These are phyloP conservation scores for Lasiodiplodia hormozganensis DNA, from an alignment of 2,329 filamentous ascomycete species.

Conservation along the genomic window DNA sequence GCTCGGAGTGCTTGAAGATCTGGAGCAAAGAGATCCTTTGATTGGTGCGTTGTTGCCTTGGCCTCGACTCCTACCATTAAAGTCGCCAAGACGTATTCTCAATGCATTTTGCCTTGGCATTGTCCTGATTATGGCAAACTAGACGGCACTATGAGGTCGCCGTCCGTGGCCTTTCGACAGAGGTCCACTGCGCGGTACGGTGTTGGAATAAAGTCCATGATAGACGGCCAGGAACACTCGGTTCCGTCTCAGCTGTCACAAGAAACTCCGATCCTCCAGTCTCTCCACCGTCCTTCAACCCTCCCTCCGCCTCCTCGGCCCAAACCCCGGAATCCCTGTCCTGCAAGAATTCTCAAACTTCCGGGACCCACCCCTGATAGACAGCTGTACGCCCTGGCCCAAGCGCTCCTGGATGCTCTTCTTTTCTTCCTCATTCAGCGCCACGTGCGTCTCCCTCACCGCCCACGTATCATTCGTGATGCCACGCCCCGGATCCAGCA, in stretches of 20 bases:
- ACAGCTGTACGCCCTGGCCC: neutral
- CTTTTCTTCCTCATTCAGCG: constrained; percentile 10
- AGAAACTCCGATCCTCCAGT: no score
- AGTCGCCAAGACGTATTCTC: neutral
- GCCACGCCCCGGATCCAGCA: constrained; percentile 1
- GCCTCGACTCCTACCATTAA: neutral
- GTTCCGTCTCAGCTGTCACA: no score
- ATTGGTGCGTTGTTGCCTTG: neutral
- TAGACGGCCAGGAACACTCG: no score
- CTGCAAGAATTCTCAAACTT: constrained; percentile 16
- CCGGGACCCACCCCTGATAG: neutral
- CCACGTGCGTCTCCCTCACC: constrained; percentile 16
- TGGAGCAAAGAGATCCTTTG: neutral
- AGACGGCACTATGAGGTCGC: neutral
- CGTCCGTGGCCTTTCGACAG: no score
- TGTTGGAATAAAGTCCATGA: no score
- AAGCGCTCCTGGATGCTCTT: neutral
- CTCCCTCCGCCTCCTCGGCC: constrained; percentile 2
- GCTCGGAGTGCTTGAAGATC: neutral
- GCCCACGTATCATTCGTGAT: constrained; percentile 1
- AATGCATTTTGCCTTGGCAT: neutral
- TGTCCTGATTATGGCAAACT: neutral
- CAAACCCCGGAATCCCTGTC: constrained; percentile 9
- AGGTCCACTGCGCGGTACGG: no score
- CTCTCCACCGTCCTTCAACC: neutral